Evolutionary conservation across 164 flowering plant species (phyloP).

Genomic region (Cinnamomum micranthum): DNA sequence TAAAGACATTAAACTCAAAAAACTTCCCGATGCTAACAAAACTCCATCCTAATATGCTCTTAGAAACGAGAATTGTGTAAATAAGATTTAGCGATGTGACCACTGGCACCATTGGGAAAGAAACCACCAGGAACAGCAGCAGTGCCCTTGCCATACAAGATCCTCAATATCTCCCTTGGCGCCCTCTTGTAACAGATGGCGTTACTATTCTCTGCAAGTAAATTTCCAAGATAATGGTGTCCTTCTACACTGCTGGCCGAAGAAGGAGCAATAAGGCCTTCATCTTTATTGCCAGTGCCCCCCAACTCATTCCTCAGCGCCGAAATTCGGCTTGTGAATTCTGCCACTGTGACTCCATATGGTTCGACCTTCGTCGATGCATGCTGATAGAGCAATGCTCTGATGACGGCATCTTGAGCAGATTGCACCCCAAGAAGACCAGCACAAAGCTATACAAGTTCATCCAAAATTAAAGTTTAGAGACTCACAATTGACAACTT

Average conservation of each 20-base stretch:
- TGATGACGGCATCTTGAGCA: slow-evolving; percentile 81
- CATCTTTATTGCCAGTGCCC: slow-evolving; percentile 49
- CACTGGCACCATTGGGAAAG: slow-evolving; percentile 26
- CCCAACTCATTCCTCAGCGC: slow-evolving; percentile 56
- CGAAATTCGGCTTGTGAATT: slow-evolving; percentile 59
- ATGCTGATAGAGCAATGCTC: slow-evolving; percentile 47
- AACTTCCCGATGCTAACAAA: no score
- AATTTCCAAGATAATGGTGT: slow-evolving; percentile 31
- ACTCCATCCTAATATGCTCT: no score
- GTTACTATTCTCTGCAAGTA: slow-evolving; percentile 21
- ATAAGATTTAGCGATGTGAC: slow-evolving; percentile 19
- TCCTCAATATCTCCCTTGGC: slow-evolving; percentile 26
- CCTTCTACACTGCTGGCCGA: slow-evolving; percentile 18
- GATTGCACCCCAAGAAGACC: slow-evolving; percentile 76
- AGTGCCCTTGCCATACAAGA: slow-evolving; percentile 20
- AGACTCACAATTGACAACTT: background rate
- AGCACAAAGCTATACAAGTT: slow-evolving; percentile 41
- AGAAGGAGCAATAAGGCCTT: slow-evolving; percentile 47
- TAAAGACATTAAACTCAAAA: no score
- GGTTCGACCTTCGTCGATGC: slow-evolving; percentile 36
- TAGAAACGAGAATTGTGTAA: background rate
- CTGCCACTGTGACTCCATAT: slow-evolving; percentile 58
- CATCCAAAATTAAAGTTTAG: background rate
- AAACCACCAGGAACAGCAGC: slow-evolving; percentile 26
- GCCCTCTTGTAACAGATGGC: slow-evolving; percentile 10